Conservation (phyloP, 2,329 filamentous ascomycete species). For the Erysiphe pulchra region DNA sequence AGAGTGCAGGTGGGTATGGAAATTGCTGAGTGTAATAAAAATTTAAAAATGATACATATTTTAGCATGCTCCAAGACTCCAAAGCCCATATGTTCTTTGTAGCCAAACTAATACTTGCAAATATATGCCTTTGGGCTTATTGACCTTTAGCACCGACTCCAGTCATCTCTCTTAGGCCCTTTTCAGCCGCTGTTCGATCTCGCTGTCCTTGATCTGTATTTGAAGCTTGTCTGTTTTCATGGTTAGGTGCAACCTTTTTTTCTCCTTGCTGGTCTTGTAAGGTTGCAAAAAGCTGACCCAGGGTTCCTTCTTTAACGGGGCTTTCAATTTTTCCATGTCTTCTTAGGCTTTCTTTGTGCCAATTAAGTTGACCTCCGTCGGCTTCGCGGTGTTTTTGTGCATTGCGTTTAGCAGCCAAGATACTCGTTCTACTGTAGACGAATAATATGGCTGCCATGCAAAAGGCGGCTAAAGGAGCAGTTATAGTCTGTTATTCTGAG, state of each 20-base stretch:
- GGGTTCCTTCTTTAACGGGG: conserved; percentile 13
- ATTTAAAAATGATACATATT: too few species aligned
- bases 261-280: conserved; percentile 3
- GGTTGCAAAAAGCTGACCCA: conserved; percentile 10
- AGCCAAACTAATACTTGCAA: too few species aligned
- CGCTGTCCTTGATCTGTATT: neutral
- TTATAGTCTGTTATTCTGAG: conserved; percentile 12
- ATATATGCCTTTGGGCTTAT: neutral
- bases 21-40: too few species aligned
- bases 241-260: neutral
- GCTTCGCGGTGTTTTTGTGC: conserved; percentile 31
- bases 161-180: conserved; percentile 6
- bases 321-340: conserved; percentile 23
- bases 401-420: conserved; percentile 38
- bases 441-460: conserved; percentile 27
- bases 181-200: conserved; percentile 5
- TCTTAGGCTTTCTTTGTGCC: conserved; percentile 26
- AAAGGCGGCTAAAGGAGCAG: conserved; percentile 25
- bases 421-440: conserved; percentile 36
- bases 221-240: neutral
- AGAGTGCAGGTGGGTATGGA: too few species aligned
- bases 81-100: too few species aligned
- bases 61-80: too few species aligned
- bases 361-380: conserved; percentile 27
- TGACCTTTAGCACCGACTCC: conserved; percentile 1